Conservation (phyloP, 352 stramenopile genomes). For the Globisporangium sylvaticum region DNA sequence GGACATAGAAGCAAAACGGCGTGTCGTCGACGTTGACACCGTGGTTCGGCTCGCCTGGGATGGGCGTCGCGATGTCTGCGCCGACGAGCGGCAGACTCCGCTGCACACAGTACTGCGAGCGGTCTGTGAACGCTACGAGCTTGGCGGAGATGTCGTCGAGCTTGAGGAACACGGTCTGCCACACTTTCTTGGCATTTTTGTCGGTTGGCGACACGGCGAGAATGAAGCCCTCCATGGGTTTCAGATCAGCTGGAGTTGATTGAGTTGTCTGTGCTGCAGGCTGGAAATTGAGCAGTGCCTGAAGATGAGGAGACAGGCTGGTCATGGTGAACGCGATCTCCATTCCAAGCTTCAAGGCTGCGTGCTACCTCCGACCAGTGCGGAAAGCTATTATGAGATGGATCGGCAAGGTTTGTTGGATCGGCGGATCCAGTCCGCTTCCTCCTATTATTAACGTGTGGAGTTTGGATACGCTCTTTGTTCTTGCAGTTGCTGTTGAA, state of each 20-base stretch:
- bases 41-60: slow-evolving; percentile 49
- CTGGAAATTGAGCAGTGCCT: slow-evolving; percentile 6
- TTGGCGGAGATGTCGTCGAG: slow-evolving; percentile 64
- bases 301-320: not conserved
- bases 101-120: slow-evolving; percentile 38
- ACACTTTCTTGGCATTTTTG: slow-evolving; percentile 32
- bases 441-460: not conserved
- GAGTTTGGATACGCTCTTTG: not conserved
- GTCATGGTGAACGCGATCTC: not conserved
- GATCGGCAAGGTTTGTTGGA: not conserved
- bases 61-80: slow-evolving; percentile 52
- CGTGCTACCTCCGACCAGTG: not conserved
- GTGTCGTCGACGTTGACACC: slow-evolving; percentile 42
- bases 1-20: slow-evolving; percentile 59
- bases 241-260: not conserved
- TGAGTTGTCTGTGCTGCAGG: not conserved
- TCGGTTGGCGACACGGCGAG: slow-evolving; percentile 30
- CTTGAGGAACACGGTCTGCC: slow-evolving; percentile 53
- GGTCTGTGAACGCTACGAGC: slow-evolving; percentile 51
- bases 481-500: not conserved
- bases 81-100: slow-evolving; percentile 47
- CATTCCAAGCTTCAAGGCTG: not conserved
- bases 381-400: not conserved
- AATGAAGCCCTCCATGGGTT: slow-evolving; percentile 44
- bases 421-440: not conserved